Base-by-base conservation (phyloP, 2,329 filamentous ascomycete genomes). In the Geosmithia morbida region DNA sequence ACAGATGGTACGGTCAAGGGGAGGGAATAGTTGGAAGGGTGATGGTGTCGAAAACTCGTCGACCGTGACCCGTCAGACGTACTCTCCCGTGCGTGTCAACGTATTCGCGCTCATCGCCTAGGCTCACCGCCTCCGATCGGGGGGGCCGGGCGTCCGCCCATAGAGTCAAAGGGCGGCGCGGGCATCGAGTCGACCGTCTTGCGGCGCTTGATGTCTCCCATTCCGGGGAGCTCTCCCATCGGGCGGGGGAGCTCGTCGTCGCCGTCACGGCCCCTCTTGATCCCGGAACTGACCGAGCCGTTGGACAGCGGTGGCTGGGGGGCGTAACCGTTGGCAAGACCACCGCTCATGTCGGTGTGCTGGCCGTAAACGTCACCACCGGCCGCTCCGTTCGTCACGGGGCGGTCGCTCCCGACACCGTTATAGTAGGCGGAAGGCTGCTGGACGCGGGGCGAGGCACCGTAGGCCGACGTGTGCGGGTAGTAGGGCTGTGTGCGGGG, bases 351-450 rank as follows among this genome's bases (percentile, higher is more conserved):
- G 55, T 85, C 81, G 5, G 74, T 67, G 20, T 84, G 73, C 16
- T 79, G 73, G 33, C 77, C 75, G 60, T 94, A 94, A 7, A 81
- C 76, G 54, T 94, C 86, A 11, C 33, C 33, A 13, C 77, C 65
- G 29, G 71, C 74, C n/a, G 83, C 83, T 54, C 45, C 47, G 43
- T 86, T 87, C 17, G 75, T 68, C 29, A 71, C 66, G 44, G 70
- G 77, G 22, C 86, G 77, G 50, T 87, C 84, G 59, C 86, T 87
- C 61, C 83, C 89, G 68, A 94, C 88, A 52, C 94, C 83, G 63
- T 81, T 94, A 72, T 94, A 94, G 46, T 95, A 70, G 59, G 81
- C 94, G 11, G 33, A 13, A 16, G 33, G 33, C 50, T 80, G 72
- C 49, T 73, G 69, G 8, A 76, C 71, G 41, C 87, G 81, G 19